These are phyloP conservation scores for Calonectria pteridis DNA, from an alignment of 2,329 filamentous ascomycete genomes.

Conservation along the genomic window DNA sequence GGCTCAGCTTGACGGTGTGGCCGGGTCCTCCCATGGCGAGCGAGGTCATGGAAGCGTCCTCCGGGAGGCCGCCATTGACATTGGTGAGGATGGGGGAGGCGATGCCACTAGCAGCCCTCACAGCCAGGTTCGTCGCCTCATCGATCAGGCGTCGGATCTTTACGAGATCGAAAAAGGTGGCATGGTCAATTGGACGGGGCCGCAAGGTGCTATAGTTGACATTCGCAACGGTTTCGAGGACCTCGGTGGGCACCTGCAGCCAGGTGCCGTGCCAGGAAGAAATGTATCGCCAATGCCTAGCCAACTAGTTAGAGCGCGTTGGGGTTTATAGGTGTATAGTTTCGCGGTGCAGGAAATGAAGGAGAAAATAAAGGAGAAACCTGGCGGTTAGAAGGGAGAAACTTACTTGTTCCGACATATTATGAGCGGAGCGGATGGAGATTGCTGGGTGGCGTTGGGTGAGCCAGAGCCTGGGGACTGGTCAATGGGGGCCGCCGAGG, in stretches of 20 bases:
- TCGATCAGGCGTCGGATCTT: constrained; percentile 86
- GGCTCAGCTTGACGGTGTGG: constrained; percentile 76
- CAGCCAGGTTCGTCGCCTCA: constrained; percentile 81
- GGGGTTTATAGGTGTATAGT: background rate
- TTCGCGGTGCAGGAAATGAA: background rate
- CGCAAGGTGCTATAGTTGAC: constrained; percentile 83
- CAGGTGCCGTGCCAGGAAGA: constrained; percentile 87
- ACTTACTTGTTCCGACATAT: constrained; percentile 77
- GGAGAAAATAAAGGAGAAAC: background rate
- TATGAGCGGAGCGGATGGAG: constrained; percentile 32
- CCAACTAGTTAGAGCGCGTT: constrained; percentile 28
- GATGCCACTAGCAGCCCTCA: constrained; percentile 81
- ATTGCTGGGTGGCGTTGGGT: background rate
- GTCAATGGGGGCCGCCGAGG: background rate
- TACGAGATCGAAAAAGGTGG: constrained; percentile 85
- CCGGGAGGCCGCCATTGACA: constrained; percentile 56
- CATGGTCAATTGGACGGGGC: constrained; percentile 82
- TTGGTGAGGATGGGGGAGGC: constrained; percentile 74
- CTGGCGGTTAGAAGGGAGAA: background rate
- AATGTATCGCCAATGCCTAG: constrained; percentile 86
- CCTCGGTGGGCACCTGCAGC: constrained; percentile 83
- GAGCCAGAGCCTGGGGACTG: background rate
- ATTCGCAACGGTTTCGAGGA: constrained; percentile 83
- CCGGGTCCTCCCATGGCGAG: constrained; percentile 59
- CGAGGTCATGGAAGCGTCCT: constrained; percentile 33